These are phyloP conservation scores for Meyerozyma elateridarum DNA, from an alignment of 1,139 yeast species.

Conservation along the genomic window DNA sequence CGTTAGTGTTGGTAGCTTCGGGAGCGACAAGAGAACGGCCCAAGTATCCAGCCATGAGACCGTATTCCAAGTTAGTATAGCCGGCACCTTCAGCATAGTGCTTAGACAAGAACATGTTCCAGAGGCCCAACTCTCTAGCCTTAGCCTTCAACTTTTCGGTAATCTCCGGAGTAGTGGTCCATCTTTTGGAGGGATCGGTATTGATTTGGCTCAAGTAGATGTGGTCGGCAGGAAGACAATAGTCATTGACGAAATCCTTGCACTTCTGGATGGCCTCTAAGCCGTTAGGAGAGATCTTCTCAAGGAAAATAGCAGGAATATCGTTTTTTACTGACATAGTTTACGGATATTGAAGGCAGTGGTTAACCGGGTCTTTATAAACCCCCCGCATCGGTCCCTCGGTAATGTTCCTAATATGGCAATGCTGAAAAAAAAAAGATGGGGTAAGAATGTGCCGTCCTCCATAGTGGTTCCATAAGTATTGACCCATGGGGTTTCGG, in stretches of 20 bases:
- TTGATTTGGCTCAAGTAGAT: slow-evolving; percentile 39
- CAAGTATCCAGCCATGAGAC: slow-evolving; percentile 64
- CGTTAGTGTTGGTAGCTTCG: slow-evolving; percentile 59
- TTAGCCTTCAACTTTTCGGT: slow-evolving; percentile 50
- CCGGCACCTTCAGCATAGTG: slow-evolving; percentile 62
- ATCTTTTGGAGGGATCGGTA: slow-evolving; percentile 38
- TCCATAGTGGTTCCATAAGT: too few relatives aligned
- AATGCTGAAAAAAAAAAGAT: too few relatives aligned
- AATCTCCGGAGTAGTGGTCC: slow-evolving; percentile 48
- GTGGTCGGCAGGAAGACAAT: slow-evolving; percentile 56
- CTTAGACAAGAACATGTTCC: slow-evolving; percentile 62
- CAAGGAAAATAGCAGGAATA: slow-evolving; percentile 41
- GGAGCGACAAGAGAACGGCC: slow-evolving; percentile 57
- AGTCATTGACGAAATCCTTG: slow-evolving; percentile 53
- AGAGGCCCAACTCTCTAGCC: slow-evolving; percentile 54
- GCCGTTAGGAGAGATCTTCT: slow-evolving; percentile 46
- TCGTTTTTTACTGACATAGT: slow-evolving; percentile 38
- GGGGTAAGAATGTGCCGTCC: too few relatives aligned
- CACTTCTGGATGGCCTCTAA: slow-evolving; percentile 45
- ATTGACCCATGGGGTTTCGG: too few relatives aligned
- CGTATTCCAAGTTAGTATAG: slow-evolving; percentile 62
- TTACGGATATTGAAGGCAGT: too few relatives aligned
- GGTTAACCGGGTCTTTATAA: too few relatives aligned
- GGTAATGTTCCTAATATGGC: too few relatives aligned
- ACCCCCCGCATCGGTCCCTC: too few relatives aligned